These are phyloP conservation scores for Plasmodium malariae DNA, from an alignment of 169 alveolate species.

Conservation along the genomic window DNA sequence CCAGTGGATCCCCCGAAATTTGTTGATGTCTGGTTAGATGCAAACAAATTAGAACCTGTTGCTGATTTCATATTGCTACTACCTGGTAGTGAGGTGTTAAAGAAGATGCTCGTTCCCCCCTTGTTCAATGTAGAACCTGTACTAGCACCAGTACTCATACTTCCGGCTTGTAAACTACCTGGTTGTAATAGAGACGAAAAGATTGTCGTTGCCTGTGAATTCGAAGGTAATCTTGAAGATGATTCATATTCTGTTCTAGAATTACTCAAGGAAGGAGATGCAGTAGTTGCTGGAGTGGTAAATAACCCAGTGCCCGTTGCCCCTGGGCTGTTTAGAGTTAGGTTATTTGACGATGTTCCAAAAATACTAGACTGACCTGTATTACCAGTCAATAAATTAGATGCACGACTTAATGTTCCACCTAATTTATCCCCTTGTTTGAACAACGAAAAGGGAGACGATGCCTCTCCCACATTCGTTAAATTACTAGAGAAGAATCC, in stretches of 20 bases:
- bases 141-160: too few species aligned
- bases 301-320: neutral
- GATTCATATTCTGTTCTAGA: constrained; percentile 29
- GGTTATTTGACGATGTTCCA: too few species aligned
- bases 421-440: neutral
- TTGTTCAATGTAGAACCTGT: neutral
- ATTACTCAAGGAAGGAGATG: constrained; percentile 10
- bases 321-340: too few species aligned
- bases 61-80: neutral
- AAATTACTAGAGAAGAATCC: neutral
- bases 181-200: too few species aligned
- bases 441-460: constrained; percentile 1
- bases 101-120: neutral
- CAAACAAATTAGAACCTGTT: neutral
- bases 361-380: neutral
- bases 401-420: neutral
- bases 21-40: neutral
- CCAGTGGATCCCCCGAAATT: neutral
- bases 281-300: neutral
- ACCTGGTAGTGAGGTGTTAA: neutral
- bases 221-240: constrained; percentile 11
- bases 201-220: constrained; percentile 18
- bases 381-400: neutral
- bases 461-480: neutral
- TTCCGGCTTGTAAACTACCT: neutral